A percentile compares a stretch with the other conserved stretches of the same genome.
Conservation (phyloP, 148 eudicot genomes). For the Amaranthus hypochondriacus region DNA sequence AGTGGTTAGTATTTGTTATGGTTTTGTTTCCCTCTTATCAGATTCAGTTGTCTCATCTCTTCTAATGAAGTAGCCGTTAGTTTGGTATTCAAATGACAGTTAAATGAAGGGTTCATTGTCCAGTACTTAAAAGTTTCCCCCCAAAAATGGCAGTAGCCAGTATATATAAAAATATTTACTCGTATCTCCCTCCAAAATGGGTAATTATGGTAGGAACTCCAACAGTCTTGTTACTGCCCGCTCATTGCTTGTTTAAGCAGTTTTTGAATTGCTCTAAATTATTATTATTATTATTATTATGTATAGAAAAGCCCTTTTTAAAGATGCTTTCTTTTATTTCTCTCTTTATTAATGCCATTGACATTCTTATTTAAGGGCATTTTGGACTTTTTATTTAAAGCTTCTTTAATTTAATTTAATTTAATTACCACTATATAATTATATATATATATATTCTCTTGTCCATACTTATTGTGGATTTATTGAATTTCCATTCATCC, state of each 20-base stretch:
- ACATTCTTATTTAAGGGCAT: slow-evolving; percentile 13
- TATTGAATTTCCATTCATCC: too few relatives aligned
- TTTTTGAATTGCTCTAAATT: slow-evolving; percentile 21
- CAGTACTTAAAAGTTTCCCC: slow-evolving; percentile 17
- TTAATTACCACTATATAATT: too few relatives aligned
- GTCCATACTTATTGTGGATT: too few relatives aligned
- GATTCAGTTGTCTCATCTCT: slow-evolving; percentile 12
- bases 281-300: neutral
- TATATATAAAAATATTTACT: slow-evolving; percentile 8
- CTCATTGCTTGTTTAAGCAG: slow-evolving; percentile 19
- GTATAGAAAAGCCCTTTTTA: slow-evolving; percentile 20
- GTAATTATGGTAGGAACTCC: slow-evolving; percentile 15
- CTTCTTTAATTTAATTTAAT: neutral
- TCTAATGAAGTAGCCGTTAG: slow-evolving; percentile 38
- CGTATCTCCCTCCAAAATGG: neutral
- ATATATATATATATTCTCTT: too few relatives aligned
- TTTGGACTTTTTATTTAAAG: slow-evolving; percentile 8
- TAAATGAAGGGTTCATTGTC: slow-evolving; percentile 24
- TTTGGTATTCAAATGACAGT: slow-evolving; percentile 48
- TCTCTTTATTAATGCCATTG: slow-evolving; percentile 17
- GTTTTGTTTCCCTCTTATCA: slow-evolving; percentile 22
- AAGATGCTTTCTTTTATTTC: neutral
- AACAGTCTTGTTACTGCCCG: slow-evolving; percentile 12
- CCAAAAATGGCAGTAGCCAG: slow-evolving; percentile 5
- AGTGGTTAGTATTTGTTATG: slow-evolving; percentile 37